phyloP scores from a whole-genome alignment of 768 basidiomycete species.

The Mycena pura region DNA sequence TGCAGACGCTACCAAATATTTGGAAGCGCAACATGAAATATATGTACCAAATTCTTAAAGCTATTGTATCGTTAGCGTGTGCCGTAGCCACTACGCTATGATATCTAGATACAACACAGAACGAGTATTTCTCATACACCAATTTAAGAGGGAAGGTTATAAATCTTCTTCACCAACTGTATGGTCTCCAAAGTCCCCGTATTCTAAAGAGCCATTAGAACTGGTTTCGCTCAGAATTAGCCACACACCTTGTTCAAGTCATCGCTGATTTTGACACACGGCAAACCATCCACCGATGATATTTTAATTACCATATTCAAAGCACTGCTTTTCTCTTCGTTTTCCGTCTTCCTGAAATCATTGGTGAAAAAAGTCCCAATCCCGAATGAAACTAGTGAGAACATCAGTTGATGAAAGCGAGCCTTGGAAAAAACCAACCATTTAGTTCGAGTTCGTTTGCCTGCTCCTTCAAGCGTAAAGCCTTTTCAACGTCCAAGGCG shows the following conservation, averaged over 20 bases:
- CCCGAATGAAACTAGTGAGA: conserved; percentile 77
- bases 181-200: conserved; percentile 72
- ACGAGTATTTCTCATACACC: not conserved
- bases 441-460: conserved; percentile 76
- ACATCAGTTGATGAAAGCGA: conserved; percentile 2
- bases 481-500: conserved; percentile 73
- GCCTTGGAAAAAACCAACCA: conserved; percentile 44
- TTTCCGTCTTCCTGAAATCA: conserved; percentile 68
- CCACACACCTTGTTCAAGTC: conserved; percentile 75
- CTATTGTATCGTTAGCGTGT: too few relatives aligned
- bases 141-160: conserved; percentile 38
- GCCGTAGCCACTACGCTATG: too few relatives aligned
- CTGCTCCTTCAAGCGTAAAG: conserved; percentile 71
- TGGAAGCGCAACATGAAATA: conserved; percentile 76
- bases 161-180: conserved; percentile 61
- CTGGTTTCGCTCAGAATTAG: too few relatives aligned
- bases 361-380: conserved; percentile 95
- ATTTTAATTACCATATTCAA: conserved; percentile 97
- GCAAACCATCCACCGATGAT: conserved; percentile 69
- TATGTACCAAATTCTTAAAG: conserved; percentile 14
- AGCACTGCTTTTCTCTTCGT: conserved; percentile 71
- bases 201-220: conserved; percentile 62
- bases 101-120: too few relatives aligned
- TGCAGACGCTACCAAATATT: conserved; percentile 94
- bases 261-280: conserved; percentile 94